Base-by-base conservation (phyloP, 345 rosid genomes). In the Combretum micranthum region DNA sequence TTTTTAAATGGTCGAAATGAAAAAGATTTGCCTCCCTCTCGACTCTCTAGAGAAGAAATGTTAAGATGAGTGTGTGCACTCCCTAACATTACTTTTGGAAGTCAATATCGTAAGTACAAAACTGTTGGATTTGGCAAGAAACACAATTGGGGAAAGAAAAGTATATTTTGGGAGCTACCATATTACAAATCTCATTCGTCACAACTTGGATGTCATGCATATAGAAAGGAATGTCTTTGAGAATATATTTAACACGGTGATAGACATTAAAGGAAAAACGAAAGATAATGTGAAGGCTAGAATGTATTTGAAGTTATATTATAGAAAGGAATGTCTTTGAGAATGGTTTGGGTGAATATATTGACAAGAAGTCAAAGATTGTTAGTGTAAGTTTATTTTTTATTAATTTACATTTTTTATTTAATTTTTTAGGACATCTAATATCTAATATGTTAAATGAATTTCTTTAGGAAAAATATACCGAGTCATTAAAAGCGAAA, bases 191-290 rank as follows among this genome's bases (percentile, higher is more conserved):
- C 12, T 52, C 10, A 17, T 61, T 12, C 26, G 23, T 7, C 44
- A 47, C 10, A 50, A 47, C 15, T 49, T 68, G 9, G 56, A 69
- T 54, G 56, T 21, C 1, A 63, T 64, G 44, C 61, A 63, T 5
- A 53, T 59, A 3, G 64, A 63, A 20, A 63, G 54, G 3, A 69
- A 54, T 25, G 10, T 69, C 0, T 63, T 20, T 25, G 57, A 59
- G 13, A 69, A 44, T 59, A 7, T 59, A 0, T 6, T 69, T 3
- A 50, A 55, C 1, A 59, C 65, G 0, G 0, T 69, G 0, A 6
- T 63, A 15, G 48, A 64, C 17, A 4, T 59, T 0, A 17, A 59
- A 12, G 61, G 57, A 0, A 71, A 61, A 9, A 42, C 14, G 0
- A 65, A 65, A 18, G 64, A 65, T 13, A 50, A 5, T 11, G 0